phyloP scores from a whole-genome alignment of 331 rosid genomes.

The Prunus yedoensis region DNA sequence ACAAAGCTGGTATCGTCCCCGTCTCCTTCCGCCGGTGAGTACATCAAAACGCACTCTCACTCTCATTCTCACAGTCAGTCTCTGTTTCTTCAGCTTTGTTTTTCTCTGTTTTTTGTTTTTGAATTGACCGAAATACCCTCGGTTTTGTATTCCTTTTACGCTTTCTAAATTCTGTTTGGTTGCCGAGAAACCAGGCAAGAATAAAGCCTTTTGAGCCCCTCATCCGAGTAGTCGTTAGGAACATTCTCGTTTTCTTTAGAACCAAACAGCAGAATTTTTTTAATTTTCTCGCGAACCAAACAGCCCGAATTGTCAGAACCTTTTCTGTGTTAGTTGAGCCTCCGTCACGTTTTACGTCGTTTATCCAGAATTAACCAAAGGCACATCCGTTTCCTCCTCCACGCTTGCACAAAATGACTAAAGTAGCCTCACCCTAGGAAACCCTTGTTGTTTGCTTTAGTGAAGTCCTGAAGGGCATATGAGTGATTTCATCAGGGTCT shows the following conservation, averaged over 20 bases:
- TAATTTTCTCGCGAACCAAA: conserved; percentile 40
- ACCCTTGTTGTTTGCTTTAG: conserved; percentile 1
- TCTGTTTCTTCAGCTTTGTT: not conserved
- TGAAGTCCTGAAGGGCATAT: not conserved
- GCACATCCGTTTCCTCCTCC: conserved; percentile 1
- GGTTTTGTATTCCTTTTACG: not conserved
- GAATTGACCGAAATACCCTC: not conserved
- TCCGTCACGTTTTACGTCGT: conserved; percentile 25
- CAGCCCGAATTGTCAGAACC: conserved; percentile 19
- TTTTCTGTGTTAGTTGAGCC: conserved; percentile 5
- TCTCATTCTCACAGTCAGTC: not conserved
- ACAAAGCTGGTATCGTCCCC: conserved; percentile 97
- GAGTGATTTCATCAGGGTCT: not conserved
- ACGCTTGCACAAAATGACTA: not conserved
- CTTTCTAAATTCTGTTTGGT: not conserved
- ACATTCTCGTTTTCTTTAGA: conserved; percentile 7
- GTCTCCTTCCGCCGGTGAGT: conserved; percentile 88
- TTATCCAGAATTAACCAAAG: conserved; percentile 14
- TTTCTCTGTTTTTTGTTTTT: not conserved
- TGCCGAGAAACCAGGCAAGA: not conserved
- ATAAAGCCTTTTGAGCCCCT: not conserved
- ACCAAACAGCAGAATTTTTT: conserved; percentile 16
- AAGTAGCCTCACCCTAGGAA: conserved; percentile 9
- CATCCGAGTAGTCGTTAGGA: not conserved
- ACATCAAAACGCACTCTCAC: not conserved